Base-by-base conservation (phyloP, 2,329 filamentous ascomycete genomes). In the Fusarium newnesense region DNA sequence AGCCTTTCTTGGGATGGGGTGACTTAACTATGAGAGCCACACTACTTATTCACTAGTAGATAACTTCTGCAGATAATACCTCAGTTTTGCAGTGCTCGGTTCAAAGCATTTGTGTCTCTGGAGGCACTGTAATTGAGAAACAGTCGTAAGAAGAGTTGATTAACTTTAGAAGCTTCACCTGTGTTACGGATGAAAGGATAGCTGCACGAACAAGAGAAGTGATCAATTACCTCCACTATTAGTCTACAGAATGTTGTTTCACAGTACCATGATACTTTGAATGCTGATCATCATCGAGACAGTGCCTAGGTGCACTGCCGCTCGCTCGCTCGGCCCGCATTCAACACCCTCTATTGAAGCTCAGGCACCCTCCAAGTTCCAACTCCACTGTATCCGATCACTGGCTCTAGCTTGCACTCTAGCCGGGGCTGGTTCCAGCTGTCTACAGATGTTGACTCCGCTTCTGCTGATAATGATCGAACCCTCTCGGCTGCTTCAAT, bases 301-400 rank as follows among this genome's bases (percentile, higher is more conserved):
- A 21, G 28, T 28, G 24, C 24, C 28, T 49, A 18, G 42, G 19
- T 50, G 58, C 70, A 56, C 49, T 66, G 54, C 62, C 70, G 63
- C 49, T 37, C 64, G 46, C 46, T 56, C 58, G 59, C 72, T 72
- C 72, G 72, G 72, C 72, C 72, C 72, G 64, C 58, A 58, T 59
- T 64, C 58, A 71, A 46, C 56, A 69, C 54, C 57, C 46, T 60
- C 28, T 34, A 26, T 44, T 57, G 53, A 60, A 60, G 58, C 46
- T 53, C 26, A 60, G 47, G 47, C 47, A 56, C 58, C 49, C 59
- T 61, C 68, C 43, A 40, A 54, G n/a, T n/a, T n/a, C n/a, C n/a
- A n/a, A n/a, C 56, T 42, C 49, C 53, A 60, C 66, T 69, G 49
- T 52, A 54, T 64, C 59, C 42, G 65, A 58, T 57, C 59, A 52